Base-by-base conservation (phyloP, 2,329 filamentous ascomycete genomes). In the Claviceps maximensis region DNA sequence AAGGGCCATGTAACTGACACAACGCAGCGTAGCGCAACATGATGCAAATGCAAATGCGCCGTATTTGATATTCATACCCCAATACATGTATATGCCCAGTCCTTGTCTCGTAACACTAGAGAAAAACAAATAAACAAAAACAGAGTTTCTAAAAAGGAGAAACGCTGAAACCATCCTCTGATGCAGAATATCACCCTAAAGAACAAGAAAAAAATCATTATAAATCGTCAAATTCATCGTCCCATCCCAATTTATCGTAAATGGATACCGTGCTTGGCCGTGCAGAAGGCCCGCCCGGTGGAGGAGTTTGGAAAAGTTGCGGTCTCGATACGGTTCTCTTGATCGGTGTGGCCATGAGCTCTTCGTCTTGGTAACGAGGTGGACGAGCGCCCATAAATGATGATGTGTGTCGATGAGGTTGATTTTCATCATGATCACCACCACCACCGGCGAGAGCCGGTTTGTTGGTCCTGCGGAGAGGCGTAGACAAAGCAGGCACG, bases 241-340 rank as follows among this genome's bases (percentile, higher is more conserved):
- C 76, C 79, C 79, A 82, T 47, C 79, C 78, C 44, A 82, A 63
- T 57, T 67, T 68, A 59, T 78, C 70, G 58, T 77, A 82, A 50
- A 82, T 75, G 12, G 74, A 76, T 56, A 67, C 56, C 36, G 64
- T 63, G 55, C 61, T 67, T 50, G 58, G 58, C 55, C 56, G 53
- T 12, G 8, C 23, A 33, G 54, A 49, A 51, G 55, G 54, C 31
- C 56, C 50, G 7, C 53, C 52, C 27, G 53, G 51, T 29, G 58
- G 45, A 29, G 59, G 56, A 54, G 53, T 60, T 17, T 53, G 56
- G 3, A 52, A 52, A 21, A 57, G 33, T 12, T 57, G 49, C n/a
- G 53, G 44, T 33, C 54, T 55, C 5, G 58, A 53, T 42, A 60
- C 60, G 46, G 60, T 57, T 50, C 69, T 70, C 53, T 65, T 69